Evolutionary conservation across 306 rosid species (phyloP).

Genomic region (Canavalia ensiformis): DNA sequence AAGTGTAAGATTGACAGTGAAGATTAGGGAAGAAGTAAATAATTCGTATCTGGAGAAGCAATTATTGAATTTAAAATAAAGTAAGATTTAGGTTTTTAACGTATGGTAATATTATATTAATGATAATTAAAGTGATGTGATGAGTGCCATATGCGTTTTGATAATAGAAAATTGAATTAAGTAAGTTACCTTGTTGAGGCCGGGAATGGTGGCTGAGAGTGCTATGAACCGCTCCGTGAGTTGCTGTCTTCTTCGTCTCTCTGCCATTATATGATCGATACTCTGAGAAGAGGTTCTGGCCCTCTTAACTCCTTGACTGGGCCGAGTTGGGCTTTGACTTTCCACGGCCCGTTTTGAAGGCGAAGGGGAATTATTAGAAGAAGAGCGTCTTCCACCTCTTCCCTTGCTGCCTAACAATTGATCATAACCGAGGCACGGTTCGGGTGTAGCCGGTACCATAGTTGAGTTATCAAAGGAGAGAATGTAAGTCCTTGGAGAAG

Average conservation of each 20-base stretch:
- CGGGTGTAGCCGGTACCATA: slow-evolving; percentile 36
- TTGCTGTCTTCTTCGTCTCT: slow-evolving; percentile 54
- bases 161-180: background rate
- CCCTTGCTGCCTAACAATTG: background rate
- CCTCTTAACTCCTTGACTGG: slow-evolving; percentile 13
- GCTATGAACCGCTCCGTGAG: slow-evolving; percentile 52
- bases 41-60: background rate
- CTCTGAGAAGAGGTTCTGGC: slow-evolving; percentile 36
- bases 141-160: background rate
- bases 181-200: slow-evolving; percentile 50
- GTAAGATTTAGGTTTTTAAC: too few species aligned
- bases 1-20: background rate
- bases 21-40: background rate
- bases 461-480: slow-evolving; percentile 48
- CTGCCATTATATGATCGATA: slow-evolving; percentile 51
- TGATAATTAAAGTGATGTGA: background rate
- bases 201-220: slow-evolving; percentile 56
- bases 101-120: too few species aligned
- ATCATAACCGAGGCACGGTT: background rate
- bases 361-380: background rate
- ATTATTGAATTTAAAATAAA: background rate
- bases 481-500: slow-evolving; percentile 45
- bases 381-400: background rate
- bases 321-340: background rate
- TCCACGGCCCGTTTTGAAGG: background rate